These are phyloP conservation scores for Triticum dicoccoides DNA, from an alignment of 176 grass and related monocot genomes.

Conservation along the genomic window DNA sequence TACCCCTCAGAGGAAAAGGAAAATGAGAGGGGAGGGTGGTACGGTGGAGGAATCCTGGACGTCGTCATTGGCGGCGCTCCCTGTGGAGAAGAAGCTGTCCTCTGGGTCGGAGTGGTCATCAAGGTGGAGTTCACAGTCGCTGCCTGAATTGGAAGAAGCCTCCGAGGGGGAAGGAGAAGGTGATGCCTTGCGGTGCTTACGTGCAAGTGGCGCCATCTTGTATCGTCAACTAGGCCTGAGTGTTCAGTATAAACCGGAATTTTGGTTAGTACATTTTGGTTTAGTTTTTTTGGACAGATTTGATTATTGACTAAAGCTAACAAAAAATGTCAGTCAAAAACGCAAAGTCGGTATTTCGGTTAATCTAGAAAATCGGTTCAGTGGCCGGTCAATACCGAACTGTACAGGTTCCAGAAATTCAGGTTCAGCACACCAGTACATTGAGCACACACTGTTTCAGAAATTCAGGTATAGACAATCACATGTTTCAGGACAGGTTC, in stretches of 20 bases:
- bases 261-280: slow-evolving; percentile 33
- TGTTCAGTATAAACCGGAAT: background rate
- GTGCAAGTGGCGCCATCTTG: background rate
- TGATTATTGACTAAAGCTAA: background rate
- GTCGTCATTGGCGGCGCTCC: background rate
- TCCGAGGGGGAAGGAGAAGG: background rate
- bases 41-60: background rate
- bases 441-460: background rate
- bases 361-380: background rate
- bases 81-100: background rate
- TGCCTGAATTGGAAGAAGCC: background rate
- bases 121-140: background rate
- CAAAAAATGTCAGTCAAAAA: background rate
- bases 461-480: background rate
- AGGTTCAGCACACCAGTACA: background rate
- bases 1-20: background rate
- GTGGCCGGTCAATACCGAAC: background rate
- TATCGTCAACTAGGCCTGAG: slow-evolving; percentile 40
- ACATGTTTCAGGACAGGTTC: background rate
- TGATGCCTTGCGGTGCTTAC: background rate
- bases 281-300: background rate
- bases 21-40: background rate
- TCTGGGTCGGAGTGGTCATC: background rate
- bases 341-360: background rate
- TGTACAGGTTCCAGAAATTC: background rate